phyloP scores from a whole-genome alignment of 306 rosid species.

The Spatholobus suberectus region DNA sequence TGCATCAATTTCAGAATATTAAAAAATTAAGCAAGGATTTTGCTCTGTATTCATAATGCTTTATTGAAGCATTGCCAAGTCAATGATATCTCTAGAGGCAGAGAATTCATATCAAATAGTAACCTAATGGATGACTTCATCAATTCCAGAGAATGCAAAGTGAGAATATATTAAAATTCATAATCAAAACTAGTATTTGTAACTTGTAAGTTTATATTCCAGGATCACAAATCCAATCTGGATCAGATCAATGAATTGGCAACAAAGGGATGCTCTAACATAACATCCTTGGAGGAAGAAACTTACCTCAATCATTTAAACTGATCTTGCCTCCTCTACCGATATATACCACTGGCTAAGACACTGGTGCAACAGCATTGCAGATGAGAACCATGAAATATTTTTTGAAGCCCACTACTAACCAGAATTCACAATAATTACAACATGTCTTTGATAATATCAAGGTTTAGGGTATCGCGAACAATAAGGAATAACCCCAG shows the following conservation, averaged over 20 bases:
- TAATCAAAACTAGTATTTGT: constrained; percentile 40
- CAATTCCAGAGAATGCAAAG: constrained; percentile 21
- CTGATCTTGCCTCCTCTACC: constrained; percentile 37
- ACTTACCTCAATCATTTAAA: constrained; percentile 44
- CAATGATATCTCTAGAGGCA: constrained; percentile 10
- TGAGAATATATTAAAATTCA: constrained; percentile 38
- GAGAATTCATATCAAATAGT: constrained; percentile 3
- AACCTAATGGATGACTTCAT: constrained; percentile 26
- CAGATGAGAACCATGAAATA: constrained; percentile 40
- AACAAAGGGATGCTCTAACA: constrained; percentile 37
- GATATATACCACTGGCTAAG: constrained; percentile 35
- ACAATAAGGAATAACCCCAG: constrained; percentile 84
- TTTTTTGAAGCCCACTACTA: constrained; percentile 35
- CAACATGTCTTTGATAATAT: constrained; percentile 80
- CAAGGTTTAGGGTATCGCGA: constrained; percentile 92
- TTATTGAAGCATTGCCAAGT: constrained; percentile 9
- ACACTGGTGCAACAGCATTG: constrained; percentile 44
- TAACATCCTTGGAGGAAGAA: constrained; percentile 49
- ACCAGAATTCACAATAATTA: constrained; percentile 42
- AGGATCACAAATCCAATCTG: constrained; percentile 48
- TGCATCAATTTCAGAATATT: constrained; percentile 3
- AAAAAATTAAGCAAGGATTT: constrained; percentile 15
- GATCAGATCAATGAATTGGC: constrained; percentile 47
- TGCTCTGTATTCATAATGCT: neutral
- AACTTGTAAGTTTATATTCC: constrained; percentile 45